Evolutionary conservation across 805 yeast species (phyloP).

Genomic region (Myxozyma sirexii): DNA sequence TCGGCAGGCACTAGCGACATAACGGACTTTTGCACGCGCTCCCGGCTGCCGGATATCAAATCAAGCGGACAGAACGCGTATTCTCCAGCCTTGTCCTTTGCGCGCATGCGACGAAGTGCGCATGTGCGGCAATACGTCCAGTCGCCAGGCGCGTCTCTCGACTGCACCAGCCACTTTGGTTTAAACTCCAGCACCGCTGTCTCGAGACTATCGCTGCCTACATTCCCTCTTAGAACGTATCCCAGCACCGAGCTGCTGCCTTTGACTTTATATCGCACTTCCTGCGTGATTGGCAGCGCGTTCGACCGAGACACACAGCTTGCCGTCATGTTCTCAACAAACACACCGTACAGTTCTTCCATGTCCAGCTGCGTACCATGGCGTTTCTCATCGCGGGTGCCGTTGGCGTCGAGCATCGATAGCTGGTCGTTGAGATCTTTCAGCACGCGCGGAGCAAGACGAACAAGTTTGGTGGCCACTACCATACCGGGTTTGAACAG

Average conservation of each 20-base stretch:
- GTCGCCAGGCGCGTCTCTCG: conserved; percentile 45
- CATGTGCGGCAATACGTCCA: conserved; percentile 59
- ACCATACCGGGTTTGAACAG: conserved; percentile 15
- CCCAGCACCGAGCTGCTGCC: conserved; percentile 16
- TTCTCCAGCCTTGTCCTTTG: conserved; percentile 33
- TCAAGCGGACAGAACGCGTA: conserved; percentile 54
- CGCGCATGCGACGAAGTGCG: conserved; percentile 48
- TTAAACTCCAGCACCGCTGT: conserved; percentile 50
- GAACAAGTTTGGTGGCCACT: conserved; percentile 15
- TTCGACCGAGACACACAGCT: neutral
- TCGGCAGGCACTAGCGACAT: conserved; percentile 38
- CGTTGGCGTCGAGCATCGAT: conserved; percentile 5
- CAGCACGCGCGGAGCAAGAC: conserved; percentile 6
- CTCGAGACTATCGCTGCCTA: neutral
- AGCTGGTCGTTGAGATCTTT: conserved; percentile 15
- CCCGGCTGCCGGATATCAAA: conserved; percentile 42
- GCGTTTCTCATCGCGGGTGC: conserved; percentile 19
- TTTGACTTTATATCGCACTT: conserved; percentile 5
- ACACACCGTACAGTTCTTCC: conserved; percentile 21
- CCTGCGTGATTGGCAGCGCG: neutral
- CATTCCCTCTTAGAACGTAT: neutral
- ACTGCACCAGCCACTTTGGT: conserved; percentile 63
- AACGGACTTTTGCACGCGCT: conserved; percentile 43
- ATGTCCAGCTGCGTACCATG: conserved; percentile 19
- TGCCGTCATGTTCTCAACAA: conserved; percentile 27